These are phyloP conservation scores for Alloteropsis semialata DNA, from an alignment of 176 grass and related monocot species.

Conservation along the genomic window DNA sequence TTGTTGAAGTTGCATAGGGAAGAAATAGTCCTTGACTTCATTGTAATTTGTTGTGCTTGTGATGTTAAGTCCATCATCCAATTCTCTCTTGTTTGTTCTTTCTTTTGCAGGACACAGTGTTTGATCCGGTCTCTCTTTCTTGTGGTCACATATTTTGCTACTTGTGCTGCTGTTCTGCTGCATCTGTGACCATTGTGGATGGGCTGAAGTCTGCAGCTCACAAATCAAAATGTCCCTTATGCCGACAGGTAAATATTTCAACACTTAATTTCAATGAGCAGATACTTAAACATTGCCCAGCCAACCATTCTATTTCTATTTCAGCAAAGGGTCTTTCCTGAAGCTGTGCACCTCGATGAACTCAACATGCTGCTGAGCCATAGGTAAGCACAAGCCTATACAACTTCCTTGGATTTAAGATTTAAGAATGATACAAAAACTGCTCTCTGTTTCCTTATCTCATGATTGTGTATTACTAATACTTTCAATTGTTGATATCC, in stretches of 20 bases:
- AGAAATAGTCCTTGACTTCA: not conserved
- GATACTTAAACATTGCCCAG: not conserved
- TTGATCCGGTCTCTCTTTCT: slow-evolving; percentile 69
- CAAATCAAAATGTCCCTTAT: slow-evolving; percentile 81
- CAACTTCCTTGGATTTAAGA: not conserved
- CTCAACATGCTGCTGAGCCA: slow-evolving; percentile 66
- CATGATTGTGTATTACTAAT: not conserved
- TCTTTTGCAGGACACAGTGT: slow-evolving; percentile 61
- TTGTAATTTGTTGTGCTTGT: not conserved
- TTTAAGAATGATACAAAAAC: not conserved
- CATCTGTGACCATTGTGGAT: slow-evolving; percentile 71
- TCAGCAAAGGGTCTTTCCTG: slow-evolving; percentile 68
- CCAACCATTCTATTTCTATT: not conserved
- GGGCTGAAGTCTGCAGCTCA: slow-evolving; percentile 52
- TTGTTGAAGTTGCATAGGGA: not conserved
- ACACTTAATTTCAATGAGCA: not conserved
- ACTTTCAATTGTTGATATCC: not conserved
- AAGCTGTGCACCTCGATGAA: slow-evolving; percentile 70
- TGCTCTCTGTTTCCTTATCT: not conserved
- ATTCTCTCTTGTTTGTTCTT: not conserved
- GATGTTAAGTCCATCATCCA: not conserved
- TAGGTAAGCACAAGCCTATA: slow-evolving; percentile 39
- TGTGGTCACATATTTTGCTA: slow-evolving; percentile 93
- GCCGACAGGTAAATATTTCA: slow-evolving; percentile 51
- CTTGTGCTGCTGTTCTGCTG: slow-evolving; percentile 77